Percentiles rank a stretch among this genome's conserved stretches.
phyloP scores from a whole-genome alignment of 768 basidiomycete species.

The Tylopilus balloui region DNA sequence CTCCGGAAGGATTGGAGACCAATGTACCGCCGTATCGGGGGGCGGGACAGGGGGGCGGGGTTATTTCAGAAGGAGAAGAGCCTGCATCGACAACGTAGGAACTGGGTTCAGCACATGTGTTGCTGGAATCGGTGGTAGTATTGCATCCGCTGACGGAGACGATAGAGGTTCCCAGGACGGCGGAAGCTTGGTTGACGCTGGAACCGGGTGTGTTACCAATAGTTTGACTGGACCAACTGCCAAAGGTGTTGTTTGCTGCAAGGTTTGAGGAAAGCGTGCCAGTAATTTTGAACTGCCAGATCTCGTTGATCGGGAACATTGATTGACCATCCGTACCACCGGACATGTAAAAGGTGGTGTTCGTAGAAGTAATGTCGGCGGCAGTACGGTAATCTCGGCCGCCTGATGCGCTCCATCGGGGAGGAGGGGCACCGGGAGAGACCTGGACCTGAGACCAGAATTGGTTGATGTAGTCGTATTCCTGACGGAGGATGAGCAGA shows the following conservation, averaged over 20 bases:
- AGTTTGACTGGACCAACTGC: conserved; percentile 55
- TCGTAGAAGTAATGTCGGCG: conserved; percentile 34
- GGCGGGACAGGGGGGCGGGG: conserved; percentile 55
- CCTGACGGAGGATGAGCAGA: conserved; percentile 40
- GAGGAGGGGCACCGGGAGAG: conserved; percentile 49
- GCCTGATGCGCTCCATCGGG: conserved; percentile 70
- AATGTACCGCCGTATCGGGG: conserved; percentile 58
- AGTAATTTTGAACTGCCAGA: conserved; percentile 67
- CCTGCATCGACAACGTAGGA: conserved; percentile 47
- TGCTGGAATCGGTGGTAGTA: conserved; percentile 34
- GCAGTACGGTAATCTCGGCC: conserved; percentile 60
- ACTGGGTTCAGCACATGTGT: conserved; percentile 54
- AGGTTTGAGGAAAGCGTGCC: conserved; percentile 72
- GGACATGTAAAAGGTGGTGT: conserved; percentile 68
- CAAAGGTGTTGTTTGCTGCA: conserved; percentile 40
- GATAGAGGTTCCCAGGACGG: conserved; percentile 50
- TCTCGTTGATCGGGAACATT: conserved; percentile 51
- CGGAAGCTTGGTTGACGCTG: conserved; percentile 49
- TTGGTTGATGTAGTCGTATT: conserved; percentile 69
- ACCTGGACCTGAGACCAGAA: conserved; percentile 68
- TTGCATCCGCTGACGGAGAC: conserved; percentile 62
- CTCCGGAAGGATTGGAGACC: conserved; percentile 46
- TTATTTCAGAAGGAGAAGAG: conserved; percentile 29
- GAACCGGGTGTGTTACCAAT: conserved; percentile 32
- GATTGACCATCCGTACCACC: conserved; percentile 59